Conservation (phyloP, 2,329 filamentous ascomycete genomes). For the Fusarium sp. region DNA sequence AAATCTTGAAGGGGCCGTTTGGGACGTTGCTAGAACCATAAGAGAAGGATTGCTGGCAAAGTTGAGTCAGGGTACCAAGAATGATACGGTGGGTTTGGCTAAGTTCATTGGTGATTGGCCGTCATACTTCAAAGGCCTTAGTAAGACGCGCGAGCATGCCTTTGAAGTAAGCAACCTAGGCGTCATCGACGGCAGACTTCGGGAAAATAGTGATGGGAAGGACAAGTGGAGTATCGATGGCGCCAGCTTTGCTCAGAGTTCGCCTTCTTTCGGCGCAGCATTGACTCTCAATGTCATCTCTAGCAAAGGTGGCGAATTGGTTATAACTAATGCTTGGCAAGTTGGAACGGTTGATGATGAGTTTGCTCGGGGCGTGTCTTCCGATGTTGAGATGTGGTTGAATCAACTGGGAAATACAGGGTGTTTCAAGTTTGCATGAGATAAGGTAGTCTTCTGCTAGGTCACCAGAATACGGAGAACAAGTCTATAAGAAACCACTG, state of each 20-base stretch:
- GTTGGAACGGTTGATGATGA: not conserved
- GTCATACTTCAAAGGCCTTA: not conserved
- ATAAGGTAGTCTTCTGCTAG: not conserved
- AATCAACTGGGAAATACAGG: not conserved
- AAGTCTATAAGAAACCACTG: not conserved
- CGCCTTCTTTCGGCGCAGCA: not conserved
- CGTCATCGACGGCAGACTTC: fast-evolving
- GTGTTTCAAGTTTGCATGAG: not conserved
- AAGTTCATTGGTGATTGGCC: not conserved
- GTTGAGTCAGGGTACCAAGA: not conserved
- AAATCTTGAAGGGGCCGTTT: not conserved
- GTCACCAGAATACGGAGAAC: not conserved
- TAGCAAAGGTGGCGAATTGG: not conserved
- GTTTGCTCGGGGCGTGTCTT: not conserved
- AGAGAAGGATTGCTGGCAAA: not conserved
- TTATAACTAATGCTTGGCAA: not conserved
- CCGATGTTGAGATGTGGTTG: not conserved
- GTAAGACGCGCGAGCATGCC: not conserved
- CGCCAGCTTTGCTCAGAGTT: not conserved
- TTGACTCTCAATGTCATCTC: not conserved
- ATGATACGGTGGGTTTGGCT: not conserved
- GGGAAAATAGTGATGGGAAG: not conserved
- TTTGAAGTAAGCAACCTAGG: not conserved
- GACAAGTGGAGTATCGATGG: not conserved
- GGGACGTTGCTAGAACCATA: not conserved